Evolutionary conservation across 192 early-diverging fungal species (phyloP).

Genomic region (Linnemannia hyalina): DNA sequence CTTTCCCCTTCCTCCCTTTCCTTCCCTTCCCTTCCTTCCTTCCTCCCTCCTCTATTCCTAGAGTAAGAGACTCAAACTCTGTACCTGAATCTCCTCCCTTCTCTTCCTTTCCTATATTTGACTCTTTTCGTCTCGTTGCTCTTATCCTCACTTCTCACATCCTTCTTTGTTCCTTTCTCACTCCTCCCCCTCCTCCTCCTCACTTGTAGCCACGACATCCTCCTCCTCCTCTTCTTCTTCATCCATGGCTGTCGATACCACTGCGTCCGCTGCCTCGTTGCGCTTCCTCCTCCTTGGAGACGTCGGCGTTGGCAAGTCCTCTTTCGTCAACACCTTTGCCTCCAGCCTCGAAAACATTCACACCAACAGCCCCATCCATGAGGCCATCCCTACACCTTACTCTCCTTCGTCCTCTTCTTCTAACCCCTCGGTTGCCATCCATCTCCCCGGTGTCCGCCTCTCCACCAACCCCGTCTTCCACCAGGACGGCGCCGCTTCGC

Average conservation of each 20-base stretch:
- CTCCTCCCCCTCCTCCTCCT: not conserved
- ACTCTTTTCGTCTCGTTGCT: not conserved
- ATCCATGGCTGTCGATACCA: not conserved
- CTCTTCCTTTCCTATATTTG: not conserved
- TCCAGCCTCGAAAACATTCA: conserved; percentile 38
- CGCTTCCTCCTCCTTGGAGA: conserved; percentile 28
- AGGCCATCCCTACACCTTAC: conserved; percentile 5
- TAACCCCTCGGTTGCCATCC: not conserved
- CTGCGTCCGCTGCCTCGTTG: conserved; percentile 11
- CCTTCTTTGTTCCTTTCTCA: not conserved
- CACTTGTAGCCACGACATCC: not conserved
- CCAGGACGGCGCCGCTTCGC: not conserved
- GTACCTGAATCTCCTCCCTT: not conserved
- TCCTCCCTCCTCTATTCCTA: too few relatives aligned
- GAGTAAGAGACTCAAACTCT: too few relatives aligned
- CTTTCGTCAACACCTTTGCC: conserved; percentile 16
- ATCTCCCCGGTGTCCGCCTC: conserved; percentile 9
- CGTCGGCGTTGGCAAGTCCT: conserved; percentile 24
- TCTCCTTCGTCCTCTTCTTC: not conserved
- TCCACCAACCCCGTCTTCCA: conserved; percentile 5
- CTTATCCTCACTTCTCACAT: not conserved
- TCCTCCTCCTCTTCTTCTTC: not conserved
- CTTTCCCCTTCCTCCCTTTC: not conserved
- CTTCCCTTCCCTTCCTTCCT: not conserved
- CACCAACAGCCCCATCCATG: conserved; percentile 15